phyloP scores from a whole-genome alignment of 1,139 yeast species.

The Taiozyma sp. region DNA sequence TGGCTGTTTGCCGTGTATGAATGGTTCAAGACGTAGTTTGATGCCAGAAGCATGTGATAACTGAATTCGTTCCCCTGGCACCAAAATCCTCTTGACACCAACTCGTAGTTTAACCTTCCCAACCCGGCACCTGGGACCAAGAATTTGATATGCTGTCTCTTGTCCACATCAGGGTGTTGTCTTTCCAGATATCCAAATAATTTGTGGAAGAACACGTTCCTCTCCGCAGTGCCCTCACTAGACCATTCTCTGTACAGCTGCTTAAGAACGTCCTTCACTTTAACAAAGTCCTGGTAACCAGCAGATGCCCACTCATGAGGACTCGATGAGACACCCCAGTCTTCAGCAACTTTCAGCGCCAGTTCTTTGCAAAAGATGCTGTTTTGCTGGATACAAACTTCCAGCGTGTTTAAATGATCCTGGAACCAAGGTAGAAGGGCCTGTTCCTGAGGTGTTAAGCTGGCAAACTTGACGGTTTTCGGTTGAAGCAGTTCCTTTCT shows the following conservation, averaged over 20 bases:
- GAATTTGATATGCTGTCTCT: constrained; percentile 40
- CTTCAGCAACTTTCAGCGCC: constrained; percentile 42
- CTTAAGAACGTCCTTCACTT: constrained; percentile 55
- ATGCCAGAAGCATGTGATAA: constrained; percentile 72
- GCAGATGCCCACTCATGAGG: constrained; percentile 43
- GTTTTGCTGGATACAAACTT: constrained; percentile 45
- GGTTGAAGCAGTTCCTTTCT: constrained; percentile 26
- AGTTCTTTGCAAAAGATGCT: constrained; percentile 42
- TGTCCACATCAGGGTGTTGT: constrained; percentile 36
- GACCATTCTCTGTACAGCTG: constrained; percentile 82
- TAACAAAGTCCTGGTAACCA: constrained; percentile 46
- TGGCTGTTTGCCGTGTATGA: constrained; percentile 36
- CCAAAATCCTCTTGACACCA: constrained; percentile 61
- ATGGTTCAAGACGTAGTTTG: constrained; percentile 60
- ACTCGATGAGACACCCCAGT: constrained; percentile 48
- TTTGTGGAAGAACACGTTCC: constrained; percentile 41
- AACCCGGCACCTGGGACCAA: constrained; percentile 84
- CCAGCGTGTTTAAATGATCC: constrained; percentile 39
- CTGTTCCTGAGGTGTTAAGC: constrained; percentile 38
- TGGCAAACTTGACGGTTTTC: constrained; percentile 28
- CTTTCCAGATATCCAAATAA: constrained; percentile 42
- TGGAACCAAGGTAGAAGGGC: constrained; percentile 48
- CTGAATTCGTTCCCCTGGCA: constrained; percentile 88
- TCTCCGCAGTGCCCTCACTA: constrained; percentile 50
- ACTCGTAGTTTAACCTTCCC: constrained; percentile 73